Percentiles rank a stretch among this genome's conserved stretches.
phyloP scores from a whole-genome alignment of 805 yeast species.

The Scheffersomyces coipomensis region DNA sequence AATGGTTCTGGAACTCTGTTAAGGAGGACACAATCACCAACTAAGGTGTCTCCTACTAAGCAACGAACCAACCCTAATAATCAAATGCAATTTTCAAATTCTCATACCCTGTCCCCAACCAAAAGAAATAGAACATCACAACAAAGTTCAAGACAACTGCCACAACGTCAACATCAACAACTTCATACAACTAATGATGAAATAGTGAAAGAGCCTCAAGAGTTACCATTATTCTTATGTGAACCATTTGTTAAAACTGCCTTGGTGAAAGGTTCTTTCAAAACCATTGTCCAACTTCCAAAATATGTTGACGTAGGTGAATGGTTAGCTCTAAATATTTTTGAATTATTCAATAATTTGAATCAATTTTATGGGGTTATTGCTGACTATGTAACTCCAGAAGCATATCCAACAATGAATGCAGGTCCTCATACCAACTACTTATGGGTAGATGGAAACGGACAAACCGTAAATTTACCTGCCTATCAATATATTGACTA shows the following conservation, averaged over 20 bases:
- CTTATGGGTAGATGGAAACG: constrained; percentile 78
- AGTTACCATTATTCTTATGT: constrained; percentile 68
- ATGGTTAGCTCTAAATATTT: constrained; percentile 92
- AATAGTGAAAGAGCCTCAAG: constrained; percentile 14
- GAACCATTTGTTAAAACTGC: constrained; percentile 95
- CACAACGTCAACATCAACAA: constrained; percentile 10
- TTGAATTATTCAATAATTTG: constrained; percentile 82
- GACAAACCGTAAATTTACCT: constrained; percentile 81
- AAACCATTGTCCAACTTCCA: constrained; percentile 92
- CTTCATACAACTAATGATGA: constrained; percentile 1
- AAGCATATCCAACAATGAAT: constrained; percentile 87
- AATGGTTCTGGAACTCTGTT: constrained; percentile 32
- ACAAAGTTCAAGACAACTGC: constrained; percentile 12
- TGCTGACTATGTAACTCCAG: constrained; percentile 87
- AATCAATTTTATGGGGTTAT: constrained; percentile 90
- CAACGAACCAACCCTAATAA: constrained; percentile 15
- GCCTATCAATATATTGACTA: constrained; percentile 92
- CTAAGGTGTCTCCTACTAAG: constrained; percentile 42
- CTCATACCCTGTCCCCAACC: constrained; percentile 1
- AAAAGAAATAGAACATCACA: constrained; percentile 7
- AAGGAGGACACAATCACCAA: constrained; percentile 37
- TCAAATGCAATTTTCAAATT: constrained; percentile 1
- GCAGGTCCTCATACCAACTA: constrained; percentile 94
- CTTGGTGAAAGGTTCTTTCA: constrained; percentile 92
- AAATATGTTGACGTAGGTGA: constrained; percentile 92